Evolutionary conservation across 1,139 yeast species (phyloP), one percentile per base, ranked within the genome.

Genomic region (Blastobotrys elegans): DNA sequence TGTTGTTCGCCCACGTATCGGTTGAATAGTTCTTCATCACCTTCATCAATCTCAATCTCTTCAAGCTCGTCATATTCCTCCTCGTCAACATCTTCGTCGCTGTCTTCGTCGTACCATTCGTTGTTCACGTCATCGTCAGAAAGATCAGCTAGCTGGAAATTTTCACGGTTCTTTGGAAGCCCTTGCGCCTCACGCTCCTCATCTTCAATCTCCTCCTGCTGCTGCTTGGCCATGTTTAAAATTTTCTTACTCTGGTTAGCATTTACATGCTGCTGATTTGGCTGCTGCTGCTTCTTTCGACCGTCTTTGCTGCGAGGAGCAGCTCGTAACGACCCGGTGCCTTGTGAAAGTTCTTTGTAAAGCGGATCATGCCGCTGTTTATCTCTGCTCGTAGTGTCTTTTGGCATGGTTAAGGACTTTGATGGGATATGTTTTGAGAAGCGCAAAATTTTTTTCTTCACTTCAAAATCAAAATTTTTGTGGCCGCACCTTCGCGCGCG

Each of bases 171-270:
- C 18, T n/a, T 24, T 10, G 24, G 20, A 4, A 4, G 4, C 2
- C 20, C 21, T 10, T 13, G 18, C 8, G 31, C 17, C 4, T 17
- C 27, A 16, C 57, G 60, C 54, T 82, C 88, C 62, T 87, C 95
- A 6, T 67, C 72, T 50, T 77, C 85, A 27, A 90, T 66, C 64
- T 92, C 98, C 41, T 86, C 90, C 65, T 89, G 97, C 69, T 92
- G 98, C 59, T 84, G 92, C 59, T 78, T 82, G 14, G 97, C 98
- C 56, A 92, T 73, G 63, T 84, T 86, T 55, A 92, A 73, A 66
- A 92, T 90, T 69, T 80, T 88, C 67, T 95, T 76, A 1, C 97
- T 86, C 32, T 88, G 73, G 24, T 80, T 73, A 17, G 97, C 87
- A 70, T 90, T 97, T 41, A 92, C 75, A 58, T 69, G 83, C 39